Percentiles rank a stretch among this genome's conserved stretches.
Conservation (phyloP, 75 land plant species). For the Chamaecyparis obtusa region DNA sequence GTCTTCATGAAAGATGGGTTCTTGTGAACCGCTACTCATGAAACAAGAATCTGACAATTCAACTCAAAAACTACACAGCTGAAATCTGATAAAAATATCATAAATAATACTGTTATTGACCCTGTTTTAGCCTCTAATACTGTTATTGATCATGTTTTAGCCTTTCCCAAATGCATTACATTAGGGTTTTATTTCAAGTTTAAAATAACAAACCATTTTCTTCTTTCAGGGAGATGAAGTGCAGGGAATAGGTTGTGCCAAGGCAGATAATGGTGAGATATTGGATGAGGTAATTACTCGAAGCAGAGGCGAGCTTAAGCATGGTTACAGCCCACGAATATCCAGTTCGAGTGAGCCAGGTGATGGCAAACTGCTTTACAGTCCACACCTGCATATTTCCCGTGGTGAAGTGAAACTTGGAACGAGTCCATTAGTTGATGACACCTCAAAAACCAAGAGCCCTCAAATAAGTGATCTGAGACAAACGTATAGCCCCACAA, state of each 20-base stretch:
- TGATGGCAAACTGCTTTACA: conserved; percentile 11
- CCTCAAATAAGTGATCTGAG: neutral
- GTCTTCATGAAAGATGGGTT: no score
- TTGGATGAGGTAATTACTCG: conserved; percentile 57
- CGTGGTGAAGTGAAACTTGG: neutral
- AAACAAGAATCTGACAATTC: no score
- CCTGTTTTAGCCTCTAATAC: neutral
- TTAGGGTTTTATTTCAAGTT: no score
- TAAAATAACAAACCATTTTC: no score
- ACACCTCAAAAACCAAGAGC: neutral
- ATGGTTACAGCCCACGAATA: conserved; percentile 41
- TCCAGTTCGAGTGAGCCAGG: conserved; percentile 38
- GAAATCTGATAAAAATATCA: no score
- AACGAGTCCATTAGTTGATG: neutral
- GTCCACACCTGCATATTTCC: conserved; percentile 11
- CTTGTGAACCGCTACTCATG: no score
- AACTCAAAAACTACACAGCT: no score
- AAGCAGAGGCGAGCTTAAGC: conserved; percentile 84
- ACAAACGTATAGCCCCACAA: conserved; percentile 4
- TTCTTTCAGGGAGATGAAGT: neutral
- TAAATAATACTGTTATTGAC: no score
- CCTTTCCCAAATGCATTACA: conserved; percentile 9
- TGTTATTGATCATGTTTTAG: conserved; percentile 6
- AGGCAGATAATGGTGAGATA: conserved; percentile 14
- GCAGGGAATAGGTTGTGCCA: neutral